Evolutionary conservation across 257 asterid species (phyloP), one percentile per base, ranked within the genome.

Genomic region (Solanum peruvianum): DNA sequence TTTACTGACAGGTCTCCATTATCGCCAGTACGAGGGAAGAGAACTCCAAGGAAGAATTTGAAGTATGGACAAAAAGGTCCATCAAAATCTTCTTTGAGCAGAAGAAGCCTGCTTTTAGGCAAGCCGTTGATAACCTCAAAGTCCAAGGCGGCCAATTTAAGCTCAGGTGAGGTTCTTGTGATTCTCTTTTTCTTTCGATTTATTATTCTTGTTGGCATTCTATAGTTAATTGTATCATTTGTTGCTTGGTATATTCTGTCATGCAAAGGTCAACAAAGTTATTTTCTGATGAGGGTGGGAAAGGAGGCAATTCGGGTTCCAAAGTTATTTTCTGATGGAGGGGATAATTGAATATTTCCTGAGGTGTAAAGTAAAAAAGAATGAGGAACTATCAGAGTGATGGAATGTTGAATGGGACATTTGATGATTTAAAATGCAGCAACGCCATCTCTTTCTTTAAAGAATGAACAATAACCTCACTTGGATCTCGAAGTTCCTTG

Each of bases 31-130:
- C 94, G 93, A 91, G 92, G 95, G 81, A 97, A 91, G 91, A 92
- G 98, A 89, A 97, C 98, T 87, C 98, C 99, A 42, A 92, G 95
- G 70, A 94, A 92, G 91, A 93, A 93, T 86, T 75, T 93, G 31
- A 93, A 92, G 62, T 89, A 86, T 88, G 91, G 77, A 85, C 93
- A 81, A 87, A 91, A 92, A 83, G 88, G 88, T 64, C 73, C 49
- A 44, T 85, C 90, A 75, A 92, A 92, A 92, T 88, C 92, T 37
- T 84, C 60, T n/a, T 91, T 83, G 90, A 90, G 93, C 85, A 93
- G 90, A 87, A 91, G 88, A 76, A 90, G 86, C 88, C 91, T 89
- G 52, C 88, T 88, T 49, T 76, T 78, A 83, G 91, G 88, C 20
- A 90, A 86, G 83, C 88, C 90, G 47, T 91, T 89, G 82, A 78